Evolutionary conservation across 371 early-diverging fungal species (phyloP), one percentile per base, ranked within the genome.

Genomic region (Mucor saturninus): DNA sequence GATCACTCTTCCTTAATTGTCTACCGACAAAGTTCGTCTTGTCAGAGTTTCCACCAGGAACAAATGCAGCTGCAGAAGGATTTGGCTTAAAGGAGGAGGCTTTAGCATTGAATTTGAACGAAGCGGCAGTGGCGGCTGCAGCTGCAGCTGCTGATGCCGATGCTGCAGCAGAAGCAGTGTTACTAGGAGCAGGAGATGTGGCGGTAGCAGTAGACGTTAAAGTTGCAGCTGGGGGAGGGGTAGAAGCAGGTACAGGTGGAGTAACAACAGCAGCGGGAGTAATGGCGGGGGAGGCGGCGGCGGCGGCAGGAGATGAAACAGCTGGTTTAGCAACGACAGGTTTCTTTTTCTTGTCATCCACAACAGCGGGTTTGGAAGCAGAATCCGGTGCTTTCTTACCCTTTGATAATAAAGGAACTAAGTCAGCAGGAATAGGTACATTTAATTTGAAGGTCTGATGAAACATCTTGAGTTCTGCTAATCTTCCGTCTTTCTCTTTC

Each of bases 71-170:
- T 3, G 93, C 94, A 15, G 85, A 66, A n/a, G 88, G 89, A 56
- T 92, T 93, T 14, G 95, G 95, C 61, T 91, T 94, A 75, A 95
- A 97, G 40, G 92, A 92, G 2, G 88, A 85, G 2, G 95, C 97
- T 56, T 91, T 91, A 43, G 85, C 85, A 66, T 95, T 96, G 65
- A 95, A 84, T 61, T 93, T 94, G 74, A 93, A 93, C 5, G 71
- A 73, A 11, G 77, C 61, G 4, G 71, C 61, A 5, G 64, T 54
- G 8, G 54, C 49, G 14, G 76, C 37, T 42, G 65, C 35, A 14
- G 62, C 28, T 21, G 65, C 51, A 21, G 77, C 39, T 14, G 71
- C 75, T 11, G 61, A 62, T n/a, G 62, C 51, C 21, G 76, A 68
- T 5, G 50, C 42, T 28, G 72, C 66, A 7, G 61, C 59, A 26